Evolutionary conservation across 2,329 filamentous ascomycete genomes (phyloP).

Genomic region (Rasamsonia emersonii): DNA sequence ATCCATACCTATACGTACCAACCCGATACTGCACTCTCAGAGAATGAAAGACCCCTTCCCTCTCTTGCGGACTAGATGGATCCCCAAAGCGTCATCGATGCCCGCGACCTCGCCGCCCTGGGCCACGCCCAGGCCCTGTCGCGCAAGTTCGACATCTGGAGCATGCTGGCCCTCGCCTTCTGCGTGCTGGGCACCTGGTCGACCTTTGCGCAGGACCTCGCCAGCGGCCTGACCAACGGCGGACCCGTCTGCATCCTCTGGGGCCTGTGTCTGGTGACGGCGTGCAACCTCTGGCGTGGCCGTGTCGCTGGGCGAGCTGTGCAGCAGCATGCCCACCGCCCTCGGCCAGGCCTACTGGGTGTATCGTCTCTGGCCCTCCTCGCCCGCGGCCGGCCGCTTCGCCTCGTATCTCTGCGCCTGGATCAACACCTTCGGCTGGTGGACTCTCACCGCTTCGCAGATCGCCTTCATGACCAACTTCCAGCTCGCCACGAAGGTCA

Average conservation of each 20-base stretch:
- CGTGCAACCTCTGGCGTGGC: slow-evolving; percentile 48
- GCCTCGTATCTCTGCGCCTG: slow-evolving; percentile 50
- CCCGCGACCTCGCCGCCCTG: slow-evolving; percentile 31
- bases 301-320: slow-evolving; percentile 48
- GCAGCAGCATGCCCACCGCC: slow-evolving; percentile 52
- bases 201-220: slow-evolving; percentile 47
- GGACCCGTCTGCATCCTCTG: slow-evolving; percentile 48
- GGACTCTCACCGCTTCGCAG: slow-evolving; percentile 48
- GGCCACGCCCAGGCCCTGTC: slow-evolving; percentile 36
- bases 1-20: no score
- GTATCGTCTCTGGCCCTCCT: slow-evolving; percentile 32
- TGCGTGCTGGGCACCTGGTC: slow-evolving; percentile 52
- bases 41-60: no score
- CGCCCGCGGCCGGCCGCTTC: slow-evolving; percentile 41
- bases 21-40: no score
- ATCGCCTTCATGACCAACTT: slow-evolving; percentile 53
- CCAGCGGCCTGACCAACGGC: slow-evolving; percentile 46
- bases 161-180: slow-evolving; percentile 51
- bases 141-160: slow-evolving; percentile 46
- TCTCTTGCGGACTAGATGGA: no score
- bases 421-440: slow-evolving; percentile 55
- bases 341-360: slow-evolving; percentile 54
- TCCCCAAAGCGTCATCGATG: slow-evolving; percentile 33
- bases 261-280: slow-evolving; percentile 46
- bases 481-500: slow-evolving; percentile 47